Evolutionary conservation across 139 green algal species (phyloP).

Genomic region (Pleodorina starrii): DNA sequence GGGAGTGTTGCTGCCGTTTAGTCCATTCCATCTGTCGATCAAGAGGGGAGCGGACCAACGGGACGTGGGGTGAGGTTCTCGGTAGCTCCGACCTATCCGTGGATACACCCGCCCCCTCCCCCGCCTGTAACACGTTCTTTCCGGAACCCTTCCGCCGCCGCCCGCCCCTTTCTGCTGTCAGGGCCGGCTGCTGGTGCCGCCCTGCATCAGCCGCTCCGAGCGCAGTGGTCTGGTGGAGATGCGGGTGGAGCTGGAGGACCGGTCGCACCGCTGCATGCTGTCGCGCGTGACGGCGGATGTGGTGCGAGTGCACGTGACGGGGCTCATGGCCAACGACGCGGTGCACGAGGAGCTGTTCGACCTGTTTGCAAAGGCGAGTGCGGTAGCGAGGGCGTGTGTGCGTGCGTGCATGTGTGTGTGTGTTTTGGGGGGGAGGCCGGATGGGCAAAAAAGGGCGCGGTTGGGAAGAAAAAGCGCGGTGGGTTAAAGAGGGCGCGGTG

Average conservation of each 20-base stretch:
- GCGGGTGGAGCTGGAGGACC: slow-evolving; percentile 82
- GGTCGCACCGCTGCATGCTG: slow-evolving; percentile 61
- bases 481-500: too few relatives aligned
- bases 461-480: background rate
- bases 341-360: slow-evolving; percentile 52
- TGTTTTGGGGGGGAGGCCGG: background rate
- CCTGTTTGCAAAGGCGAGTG: slow-evolving; percentile 39
- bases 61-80: too few relatives aligned
- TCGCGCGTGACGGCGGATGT: slow-evolving; percentile 81
- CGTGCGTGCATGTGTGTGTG: too few relatives aligned
- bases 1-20: too few relatives aligned
- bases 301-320: slow-evolving; percentile 79
- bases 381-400: too few relatives aligned
- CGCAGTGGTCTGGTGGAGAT: slow-evolving; percentile 59
- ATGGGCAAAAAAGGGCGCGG: background rate
- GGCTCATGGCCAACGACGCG: slow-evolving; percentile 49
- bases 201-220: slow-evolving; percentile 78
- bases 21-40: too few relatives aligned
- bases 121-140: too few relatives aligned
- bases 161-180: too few relatives aligned
- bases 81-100: too few relatives aligned
- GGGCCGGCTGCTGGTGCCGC: slow-evolving; percentile 78
- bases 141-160: background rate
- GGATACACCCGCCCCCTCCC: too few relatives aligned
- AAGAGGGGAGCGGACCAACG: too few relatives aligned